Evolutionary conservation across 306 rosid genomes (phyloP).

Genomic region (Heteromeles arbutifolia): DNA sequence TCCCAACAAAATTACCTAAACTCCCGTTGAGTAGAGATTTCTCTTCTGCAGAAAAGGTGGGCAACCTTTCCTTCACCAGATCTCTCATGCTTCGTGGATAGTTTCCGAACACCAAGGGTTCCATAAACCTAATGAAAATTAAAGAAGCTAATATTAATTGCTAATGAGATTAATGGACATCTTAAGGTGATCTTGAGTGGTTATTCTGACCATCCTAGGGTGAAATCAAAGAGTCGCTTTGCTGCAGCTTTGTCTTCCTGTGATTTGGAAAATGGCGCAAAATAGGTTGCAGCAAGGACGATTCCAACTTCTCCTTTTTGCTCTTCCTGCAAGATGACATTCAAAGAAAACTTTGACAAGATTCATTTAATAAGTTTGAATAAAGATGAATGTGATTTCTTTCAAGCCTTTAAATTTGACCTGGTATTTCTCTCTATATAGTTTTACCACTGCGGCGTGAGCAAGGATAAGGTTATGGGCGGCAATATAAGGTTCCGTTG

Average conservation of each 20-base stretch:
- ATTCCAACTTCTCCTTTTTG: neutral
- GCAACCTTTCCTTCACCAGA: slow-evolving; percentile 3
- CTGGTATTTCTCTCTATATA: slow-evolving; percentile 22
- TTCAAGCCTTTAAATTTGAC: too few relatives aligned
- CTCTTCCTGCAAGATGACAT: neutral
- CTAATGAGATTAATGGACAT: neutral
- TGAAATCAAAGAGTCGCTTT: neutral
- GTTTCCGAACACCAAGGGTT: neutral
- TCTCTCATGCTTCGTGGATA: neutral
- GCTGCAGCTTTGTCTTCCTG: slow-evolving; percentile 3
- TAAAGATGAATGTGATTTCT: neutral
- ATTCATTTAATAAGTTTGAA: too few relatives aligned
- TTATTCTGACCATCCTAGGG: neutral
- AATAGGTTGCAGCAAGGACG: neutral
- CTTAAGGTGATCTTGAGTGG: neutral
- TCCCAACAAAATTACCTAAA: neutral
- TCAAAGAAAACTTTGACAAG: neutral
- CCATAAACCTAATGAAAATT: neutral
- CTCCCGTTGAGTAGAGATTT: neutral
- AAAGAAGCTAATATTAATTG: neutral
- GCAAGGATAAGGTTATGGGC: slow-evolving; percentile 28
- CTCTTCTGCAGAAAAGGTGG: neutral
- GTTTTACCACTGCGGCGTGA: slow-evolving; percentile 21
- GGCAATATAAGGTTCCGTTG: slow-evolving; percentile 25
- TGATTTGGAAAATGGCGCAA: neutral